Conservation (phyloP, 1,284 basidiomycete species). For the Cerrena zonata region DNA sequence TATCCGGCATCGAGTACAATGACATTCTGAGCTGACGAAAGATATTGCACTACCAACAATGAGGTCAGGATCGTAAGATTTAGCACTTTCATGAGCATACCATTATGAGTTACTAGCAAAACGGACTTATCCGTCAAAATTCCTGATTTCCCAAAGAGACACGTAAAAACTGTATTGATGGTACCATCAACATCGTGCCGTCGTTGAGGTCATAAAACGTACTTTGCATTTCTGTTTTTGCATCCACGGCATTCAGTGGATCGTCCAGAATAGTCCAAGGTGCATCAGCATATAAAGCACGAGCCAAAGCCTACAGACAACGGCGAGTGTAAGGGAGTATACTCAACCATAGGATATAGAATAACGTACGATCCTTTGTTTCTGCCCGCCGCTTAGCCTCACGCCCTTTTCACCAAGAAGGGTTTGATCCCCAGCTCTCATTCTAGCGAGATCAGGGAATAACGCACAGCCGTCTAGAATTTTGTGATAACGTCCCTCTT, state of each 20-base stretch:
- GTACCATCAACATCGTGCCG: too few relatives aligned
- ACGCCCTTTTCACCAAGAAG: conserved; percentile 66
- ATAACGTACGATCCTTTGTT: neutral
- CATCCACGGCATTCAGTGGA: neutral
- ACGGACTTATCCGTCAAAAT: neutral
- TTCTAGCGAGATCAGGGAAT: conserved; percentile 55
- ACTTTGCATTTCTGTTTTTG: neutral
- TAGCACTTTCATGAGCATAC: too few relatives aligned
- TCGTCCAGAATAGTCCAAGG: neutral
- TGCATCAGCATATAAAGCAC: neutral
- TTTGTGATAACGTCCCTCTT: conserved; percentile 40
- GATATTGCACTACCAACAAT: neutral
- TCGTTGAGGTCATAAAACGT: too few relatives aligned
- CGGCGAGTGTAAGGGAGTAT: too few relatives aligned
- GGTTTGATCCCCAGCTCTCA: conserved; percentile 69
- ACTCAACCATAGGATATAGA: too few relatives aligned
- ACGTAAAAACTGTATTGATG: neutral
- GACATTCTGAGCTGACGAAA: neutral
- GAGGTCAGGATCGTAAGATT: too few relatives aligned
- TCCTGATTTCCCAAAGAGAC: neutral
- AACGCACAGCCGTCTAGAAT: conserved; percentile 62
- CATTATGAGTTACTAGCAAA: neutral
- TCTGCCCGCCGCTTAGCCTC: conserved; percentile 34
- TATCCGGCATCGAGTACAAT: neutral
- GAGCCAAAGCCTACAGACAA: neutral